Conservation (phyloP, 2,329 filamentous ascomycete genomes). For the Verticillium dahliae region DNA sequence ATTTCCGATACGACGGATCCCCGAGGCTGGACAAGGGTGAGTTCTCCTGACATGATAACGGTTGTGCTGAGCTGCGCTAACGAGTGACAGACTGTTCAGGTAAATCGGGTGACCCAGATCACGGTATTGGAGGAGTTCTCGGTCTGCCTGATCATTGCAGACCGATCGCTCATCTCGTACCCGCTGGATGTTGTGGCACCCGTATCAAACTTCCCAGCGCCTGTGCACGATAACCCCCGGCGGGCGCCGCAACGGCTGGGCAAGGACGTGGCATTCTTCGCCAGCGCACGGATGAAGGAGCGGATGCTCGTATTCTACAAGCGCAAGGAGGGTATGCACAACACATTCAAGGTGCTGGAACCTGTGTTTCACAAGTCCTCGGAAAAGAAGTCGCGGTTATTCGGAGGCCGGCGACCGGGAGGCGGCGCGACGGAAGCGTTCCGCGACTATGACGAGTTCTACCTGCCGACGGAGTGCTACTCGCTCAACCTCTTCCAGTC, state of each 20-base stretch:
- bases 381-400: slow-evolving; percentile 69
- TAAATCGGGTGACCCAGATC: slow-evolving; percentile 78
- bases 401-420: slow-evolving; percentile 50
- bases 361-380: slow-evolving; percentile 90
- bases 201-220: slow-evolving; percentile 53
- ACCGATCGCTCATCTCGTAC: slow-evolving; percentile 87
- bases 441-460: slow-evolving; percentile 98
- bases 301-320: slow-evolving; percentile 94
- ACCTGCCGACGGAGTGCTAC: slow-evolving; percentile 91
- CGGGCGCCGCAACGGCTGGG: slow-evolving; percentile 88
- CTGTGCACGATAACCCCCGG: slow-evolving; percentile 64
- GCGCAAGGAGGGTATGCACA: slow-evolving; percentile 85
- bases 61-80: slow-evolving; percentile 7
- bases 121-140: slow-evolving; percentile 94
- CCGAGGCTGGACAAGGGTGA: slow-evolving; percentile 82
- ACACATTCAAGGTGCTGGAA: slow-evolving; percentile 94
- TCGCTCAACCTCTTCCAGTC: slow-evolving; percentile 95
- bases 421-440: slow-evolving; percentile 85
- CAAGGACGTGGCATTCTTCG: slow-evolving; percentile 94
- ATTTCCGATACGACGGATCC: slow-evolving; percentile 85
- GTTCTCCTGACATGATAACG: slow-evolving; percentile 20
- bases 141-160: slow-evolving; percentile 82
- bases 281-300: slow-evolving; percentile 95
- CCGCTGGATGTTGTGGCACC: slow-evolving; percentile 79
- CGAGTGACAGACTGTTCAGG: slow-evolving; percentile 61